Conservation (phyloP, 768 basidiomycete genomes). For the Mycena chlorophos region DNA sequence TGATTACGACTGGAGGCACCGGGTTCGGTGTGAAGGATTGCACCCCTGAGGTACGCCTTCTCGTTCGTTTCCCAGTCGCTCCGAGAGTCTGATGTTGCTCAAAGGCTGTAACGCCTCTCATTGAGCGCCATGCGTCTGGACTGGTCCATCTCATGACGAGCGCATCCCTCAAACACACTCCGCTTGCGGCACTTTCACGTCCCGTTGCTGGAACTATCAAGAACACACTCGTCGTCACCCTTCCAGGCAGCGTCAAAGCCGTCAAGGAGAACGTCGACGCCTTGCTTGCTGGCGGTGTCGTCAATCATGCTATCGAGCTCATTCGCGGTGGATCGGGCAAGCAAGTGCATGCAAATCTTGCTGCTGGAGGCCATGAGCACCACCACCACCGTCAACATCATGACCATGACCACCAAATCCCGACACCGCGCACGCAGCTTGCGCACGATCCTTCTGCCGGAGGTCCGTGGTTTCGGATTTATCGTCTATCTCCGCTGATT, state of each 20-base stretch:
- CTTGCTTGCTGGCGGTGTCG: slow-evolving; percentile 56
- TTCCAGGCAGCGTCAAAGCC: slow-evolving; percentile 85
- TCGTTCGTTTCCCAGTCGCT: neutral
- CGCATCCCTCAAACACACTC: slow-evolving; percentile 70
- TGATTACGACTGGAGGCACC: slow-evolving; percentile 86
- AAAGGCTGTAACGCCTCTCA: slow-evolving; percentile 62
- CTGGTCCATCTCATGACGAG: slow-evolving; percentile 73
- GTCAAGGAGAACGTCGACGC: slow-evolving; percentile 75
- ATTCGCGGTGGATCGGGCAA: slow-evolving; percentile 67
- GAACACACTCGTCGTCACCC: slow-evolving; percentile 69
- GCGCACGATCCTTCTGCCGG: slow-evolving; percentile 71
- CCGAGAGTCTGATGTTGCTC: neutral
- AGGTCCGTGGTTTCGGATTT: slow-evolving; percentile 43
- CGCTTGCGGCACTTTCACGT: slow-evolving; percentile 78
- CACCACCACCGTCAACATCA: slow-evolving; percentile 30
- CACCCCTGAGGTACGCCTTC: slow-evolving; percentile 71
- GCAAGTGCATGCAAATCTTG: slow-evolving; percentile 54
- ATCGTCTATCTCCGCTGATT: slow-evolving; percentile 2
- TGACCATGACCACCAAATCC: slow-evolving; percentile 40
- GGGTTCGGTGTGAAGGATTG: slow-evolving; percentile 80
- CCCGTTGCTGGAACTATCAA: slow-evolving; percentile 76
- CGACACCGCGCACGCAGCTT: slow-evolving; percentile 56
- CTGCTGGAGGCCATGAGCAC: slow-evolving; percentile 26
- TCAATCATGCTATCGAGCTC: slow-evolving; percentile 73
- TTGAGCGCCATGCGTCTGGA: slow-evolving; percentile 68